Evolutionary conservation across 805 yeast genomes (phyloP).

Genomic region (Zygoascus biomembranicola): DNA sequence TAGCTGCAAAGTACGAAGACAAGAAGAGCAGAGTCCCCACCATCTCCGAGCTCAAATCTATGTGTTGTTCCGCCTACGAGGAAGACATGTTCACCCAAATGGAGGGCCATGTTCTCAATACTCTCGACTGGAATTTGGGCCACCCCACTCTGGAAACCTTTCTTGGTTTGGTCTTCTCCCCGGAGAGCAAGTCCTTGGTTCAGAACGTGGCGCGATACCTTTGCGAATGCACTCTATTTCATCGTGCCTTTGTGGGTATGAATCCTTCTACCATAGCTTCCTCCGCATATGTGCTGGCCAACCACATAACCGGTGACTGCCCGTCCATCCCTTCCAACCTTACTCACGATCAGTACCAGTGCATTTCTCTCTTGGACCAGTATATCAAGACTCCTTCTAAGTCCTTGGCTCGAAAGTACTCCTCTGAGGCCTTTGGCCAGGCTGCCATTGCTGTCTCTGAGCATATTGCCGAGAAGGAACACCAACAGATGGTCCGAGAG

Average conservation of each 20-base stretch:
- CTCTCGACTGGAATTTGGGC: slow-evolving; percentile 63
- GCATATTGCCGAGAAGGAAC: slow-evolving; percentile 18
- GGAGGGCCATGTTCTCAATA: slow-evolving; percentile 68
- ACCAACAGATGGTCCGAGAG: slow-evolving; percentile 8
- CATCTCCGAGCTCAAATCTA: slow-evolving; percentile 57
- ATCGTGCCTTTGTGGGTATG: slow-evolving; percentile 23
- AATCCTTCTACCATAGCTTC: slow-evolving; percentile 30
- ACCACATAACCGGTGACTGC: slow-evolving; percentile 13
- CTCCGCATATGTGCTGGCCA: slow-evolving; percentile 24
- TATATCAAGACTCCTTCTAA: slow-evolving; percentile 29
- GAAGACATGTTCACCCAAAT: slow-evolving; percentile 60
- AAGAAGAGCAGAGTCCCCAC: slow-evolving; percentile 71
- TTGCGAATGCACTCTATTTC: slow-evolving; percentile 31
- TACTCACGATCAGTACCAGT: slow-evolving; percentile 20
- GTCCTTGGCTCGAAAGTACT: slow-evolving; percentile 33
- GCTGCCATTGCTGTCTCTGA: slow-evolving; percentile 27
- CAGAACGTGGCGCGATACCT: slow-evolving; percentile 29
- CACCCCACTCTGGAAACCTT: slow-evolving; percentile 52
- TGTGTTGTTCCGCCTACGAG: slow-evolving; percentile 62
- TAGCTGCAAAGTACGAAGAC: slow-evolving; percentile 75
- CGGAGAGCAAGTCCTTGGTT: slow-evolving; percentile 10
- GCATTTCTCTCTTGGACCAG: slow-evolving; percentile 29
- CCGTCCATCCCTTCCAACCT: slow-evolving; percentile 12
- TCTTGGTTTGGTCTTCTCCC: slow-evolving; percentile 20
- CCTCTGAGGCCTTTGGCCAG: slow-evolving; percentile 23